Evolutionary conservation across 2,329 filamentous ascomycete genomes (phyloP), one percentile per base, ranked within the genome.

Genomic region (Periconia digitata): DNA sequence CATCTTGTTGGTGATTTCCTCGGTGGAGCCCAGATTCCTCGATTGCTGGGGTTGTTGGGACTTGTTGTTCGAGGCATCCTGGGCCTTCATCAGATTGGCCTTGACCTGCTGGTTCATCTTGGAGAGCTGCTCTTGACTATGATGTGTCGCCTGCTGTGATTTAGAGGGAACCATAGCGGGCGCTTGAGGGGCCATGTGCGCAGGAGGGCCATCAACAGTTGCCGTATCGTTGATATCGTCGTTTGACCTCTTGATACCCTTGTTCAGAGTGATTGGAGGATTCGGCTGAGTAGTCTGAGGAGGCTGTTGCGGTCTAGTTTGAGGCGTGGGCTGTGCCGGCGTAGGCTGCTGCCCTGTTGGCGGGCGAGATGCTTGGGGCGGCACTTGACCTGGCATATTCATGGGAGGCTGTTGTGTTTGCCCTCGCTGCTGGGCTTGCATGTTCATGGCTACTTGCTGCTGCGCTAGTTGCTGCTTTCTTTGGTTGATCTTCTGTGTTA

Each of bases 211-310:
- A 48, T 73, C 47, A 50, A 63, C 40, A 42, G 62, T 71, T 10
- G 62, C 63, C 44, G n/a, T 36, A 15, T 77, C 74, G 18, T 66
- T 53, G 13, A 70, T 60, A 54, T 78, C 75, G 18, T 76, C 74
- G 44, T 67, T 73, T 8, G 69, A 64, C 29, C 71, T 63, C 56
- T 73, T 73, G 16, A 64, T 49, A 18, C 63, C 61, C 52, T 69
- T 62, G 45, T 58, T 64, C 16, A 55, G 21, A 32, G 54, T 56
- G 40, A 54, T 62, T 16, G 56, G 48, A 20, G 47, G 34, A 34
- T 40, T 49, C 13, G 58, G 29, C 49, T 66, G 64, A 22, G 59
- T 24, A 20, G 55, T 49, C 40, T 63, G 59, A 22, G 53, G 46
- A 32, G 56, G 49, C 18, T 59, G 59, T 38, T 54, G 57, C 13